Percentiles rank a stretch among this genome's conserved stretches.
phyloP scores from a whole-genome alignment of 2,329 filamentous ascomycete genomes.

The Periconia sp. region DNA sequence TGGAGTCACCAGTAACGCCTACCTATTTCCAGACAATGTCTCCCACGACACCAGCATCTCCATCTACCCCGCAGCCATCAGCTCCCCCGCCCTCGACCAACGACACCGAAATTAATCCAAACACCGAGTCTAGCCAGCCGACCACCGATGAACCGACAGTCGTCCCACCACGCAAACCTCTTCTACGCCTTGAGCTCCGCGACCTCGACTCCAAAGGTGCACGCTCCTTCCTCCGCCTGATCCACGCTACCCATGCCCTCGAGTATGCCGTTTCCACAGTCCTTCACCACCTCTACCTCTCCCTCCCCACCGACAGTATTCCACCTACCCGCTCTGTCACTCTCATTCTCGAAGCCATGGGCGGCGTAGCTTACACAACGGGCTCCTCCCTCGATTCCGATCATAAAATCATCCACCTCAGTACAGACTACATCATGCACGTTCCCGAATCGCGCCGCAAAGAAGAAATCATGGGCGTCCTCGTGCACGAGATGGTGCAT shows the following conservation, averaged over 20 bases:
- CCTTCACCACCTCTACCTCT: constrained; percentile 68
- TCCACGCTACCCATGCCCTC: constrained; percentile 66
- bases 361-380: constrained; percentile 86
- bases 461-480: constrained; percentile 76
- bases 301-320: constrained; percentile 35
- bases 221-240: constrained; percentile 65
- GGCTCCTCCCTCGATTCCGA: constrained; percentile 76
- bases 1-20: constrained; percentile 25
- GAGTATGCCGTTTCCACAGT: constrained; percentile 67
- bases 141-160: constrained; percentile 4
- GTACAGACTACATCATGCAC: constrained; percentile 68
- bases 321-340: constrained; percentile 82
- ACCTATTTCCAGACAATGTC: constrained; percentile 44
- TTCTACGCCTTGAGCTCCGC: constrained; percentile 51
- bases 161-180: constrained; percentile 41
- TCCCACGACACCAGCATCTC: constrained; percentile 16
- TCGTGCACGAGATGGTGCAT: constrained; percentile 93
- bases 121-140: neutral
- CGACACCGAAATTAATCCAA: neutral
- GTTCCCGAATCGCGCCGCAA: constrained; percentile 38
- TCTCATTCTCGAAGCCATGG: constrained; percentile 75
- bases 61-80: constrained; percentile 31
- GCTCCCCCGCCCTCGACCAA: constrained; percentile 23
- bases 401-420: constrained; percentile 93
- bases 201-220: constrained; percentile 61